phyloP scores from a whole-genome alignment of 805 yeast species.

The Aciculoconidium aculeatum region DNA sequence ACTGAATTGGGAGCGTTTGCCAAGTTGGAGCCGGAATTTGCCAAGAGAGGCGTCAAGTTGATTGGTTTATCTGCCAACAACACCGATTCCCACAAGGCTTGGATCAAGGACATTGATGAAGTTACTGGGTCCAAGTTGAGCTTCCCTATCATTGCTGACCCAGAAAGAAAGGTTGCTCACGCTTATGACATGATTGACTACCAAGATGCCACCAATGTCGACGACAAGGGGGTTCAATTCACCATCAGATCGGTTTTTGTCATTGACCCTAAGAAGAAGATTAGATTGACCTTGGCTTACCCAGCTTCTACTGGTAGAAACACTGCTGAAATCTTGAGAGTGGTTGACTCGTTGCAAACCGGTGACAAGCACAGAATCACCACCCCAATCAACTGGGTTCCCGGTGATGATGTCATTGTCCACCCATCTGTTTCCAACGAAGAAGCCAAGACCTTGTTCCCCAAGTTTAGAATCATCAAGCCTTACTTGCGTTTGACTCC shows the following conservation, averaged over 20 bases:
- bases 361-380: constrained; percentile 81
- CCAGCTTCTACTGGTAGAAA: constrained; percentile 96
- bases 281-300: constrained; percentile 79
- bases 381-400: constrained; percentile 89
- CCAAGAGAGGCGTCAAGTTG: constrained; percentile 77
- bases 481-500: constrained; percentile 77
- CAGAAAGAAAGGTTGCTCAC: constrained; percentile 77
- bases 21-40: constrained; percentile 80
- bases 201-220: constrained; percentile 70
- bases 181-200: constrained; percentile 85
- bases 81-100: constrained; percentile 69
- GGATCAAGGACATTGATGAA: constrained; percentile 92
- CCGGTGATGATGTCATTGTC: constrained; percentile 86
- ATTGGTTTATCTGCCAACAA: constrained; percentile 88
- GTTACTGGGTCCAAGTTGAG: constrained; percentile 68
- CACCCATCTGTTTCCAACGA: constrained; percentile 82
- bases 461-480: constrained; percentile 78
- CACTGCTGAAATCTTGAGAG: constrained; percentile 88
- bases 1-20: constrained; percentile 95
- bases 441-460: constrained; percentile 67
- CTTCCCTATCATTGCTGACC: constrained; percentile 91
- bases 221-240: constrained; percentile 62
- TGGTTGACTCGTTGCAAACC: constrained; percentile 78
- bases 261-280: constrained; percentile 86
- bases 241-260: constrained; percentile 91